phyloP scores from a whole-genome alignment of 2,329 filamentous ascomycete genomes.

The Curvularia verruculosa region DNA sequence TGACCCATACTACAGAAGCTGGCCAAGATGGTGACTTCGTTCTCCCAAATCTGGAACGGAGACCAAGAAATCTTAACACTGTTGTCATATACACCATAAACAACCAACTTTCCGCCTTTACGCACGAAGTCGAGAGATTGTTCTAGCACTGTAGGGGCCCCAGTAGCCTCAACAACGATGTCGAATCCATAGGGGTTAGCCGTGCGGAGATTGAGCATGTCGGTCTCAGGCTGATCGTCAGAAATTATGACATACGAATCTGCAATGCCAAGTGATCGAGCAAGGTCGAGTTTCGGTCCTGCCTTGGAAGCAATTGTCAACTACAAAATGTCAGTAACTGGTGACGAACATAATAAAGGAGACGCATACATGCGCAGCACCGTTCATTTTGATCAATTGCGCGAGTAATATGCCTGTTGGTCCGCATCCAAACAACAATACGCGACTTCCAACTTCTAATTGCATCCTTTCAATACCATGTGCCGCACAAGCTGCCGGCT shows the following conservation, averaged over 20 bases:
- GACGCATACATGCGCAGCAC: conserved; percentile 64
- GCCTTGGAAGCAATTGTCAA: conserved; percentile 71
- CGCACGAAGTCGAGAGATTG: conserved; percentile 74
- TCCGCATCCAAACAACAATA: conserved; percentile 70
- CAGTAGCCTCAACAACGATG: conserved; percentile 74
- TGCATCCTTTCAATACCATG: conserved; percentile 73
- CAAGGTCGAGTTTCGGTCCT: conserved; percentile 74
- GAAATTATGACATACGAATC: conserved; percentile 58
- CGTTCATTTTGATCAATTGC: conserved; percentile 68
- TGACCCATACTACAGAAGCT: conserved; percentile 69
- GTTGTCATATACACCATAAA: conserved; percentile 73
- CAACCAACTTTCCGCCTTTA: conserved; percentile 72
- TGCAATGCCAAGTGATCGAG: conserved; percentile 56
- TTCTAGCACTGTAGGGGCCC: conserved; percentile 71
- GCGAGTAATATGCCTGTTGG: conserved; percentile 70
- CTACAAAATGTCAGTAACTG: conserved; percentile 8
- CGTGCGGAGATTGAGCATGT: conserved; percentile 67
- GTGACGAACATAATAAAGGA: no score
- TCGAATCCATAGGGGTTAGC: conserved; percentile 76
- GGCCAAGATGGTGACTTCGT: conserved; percentile 74
- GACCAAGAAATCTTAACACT: conserved; percentile 69
- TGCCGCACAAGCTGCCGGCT: conserved; percentile 73
- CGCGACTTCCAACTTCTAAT: conserved; percentile 68
- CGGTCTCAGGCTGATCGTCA: conserved; percentile 17
- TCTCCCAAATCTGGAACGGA: conserved; percentile 71